Conservation (phyloP, 495 filamentous ascomycete species). For the Daldinia decipiens region DNA sequence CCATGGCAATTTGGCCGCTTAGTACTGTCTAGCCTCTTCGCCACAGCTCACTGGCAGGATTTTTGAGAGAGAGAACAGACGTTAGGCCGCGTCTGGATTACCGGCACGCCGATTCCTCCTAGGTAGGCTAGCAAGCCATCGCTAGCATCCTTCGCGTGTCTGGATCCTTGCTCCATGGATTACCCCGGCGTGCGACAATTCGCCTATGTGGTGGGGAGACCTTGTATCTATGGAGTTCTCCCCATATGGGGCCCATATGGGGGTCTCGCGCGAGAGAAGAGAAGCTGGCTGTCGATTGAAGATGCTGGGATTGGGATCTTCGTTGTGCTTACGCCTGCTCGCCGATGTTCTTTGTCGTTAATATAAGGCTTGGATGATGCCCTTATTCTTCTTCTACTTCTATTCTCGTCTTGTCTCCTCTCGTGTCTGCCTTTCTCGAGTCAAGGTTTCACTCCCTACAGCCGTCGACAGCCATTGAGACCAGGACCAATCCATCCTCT, state of each 20-base stretch:
- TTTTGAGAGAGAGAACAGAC: constrained; percentile 10
- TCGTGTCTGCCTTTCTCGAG: constrained; percentile 16
- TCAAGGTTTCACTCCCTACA: constrained; percentile 27
- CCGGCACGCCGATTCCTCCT: constrained; percentile 26
- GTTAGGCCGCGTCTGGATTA: constrained; percentile 33
- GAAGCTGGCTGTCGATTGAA: constrained; percentile 12
- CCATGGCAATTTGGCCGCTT: constrained; percentile 39
- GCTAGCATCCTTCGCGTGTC: constrained; percentile 36
- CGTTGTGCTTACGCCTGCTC: constrained; percentile 28
- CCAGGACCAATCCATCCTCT: constrained; percentile 3
- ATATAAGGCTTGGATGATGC: constrained; percentile 34
- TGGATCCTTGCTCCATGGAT: constrained; percentile 31
- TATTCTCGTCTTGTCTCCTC: constrained; percentile 19
- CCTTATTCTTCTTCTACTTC: constrained; percentile 26
- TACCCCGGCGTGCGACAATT: constrained; percentile 34
- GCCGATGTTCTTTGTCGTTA: constrained; percentile 27
- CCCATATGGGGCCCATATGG: constrained; percentile 33
- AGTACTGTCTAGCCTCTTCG: constrained; percentile 28
- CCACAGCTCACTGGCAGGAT: constrained; percentile 30
- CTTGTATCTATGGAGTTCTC: constrained; percentile 22
- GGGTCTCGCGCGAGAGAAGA: constrained; percentile 27
- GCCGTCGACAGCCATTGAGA: constrained; percentile 5
- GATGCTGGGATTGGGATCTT: constrained; percentile 34
- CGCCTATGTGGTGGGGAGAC: constrained; percentile 26
- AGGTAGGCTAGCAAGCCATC: constrained; percentile 12